Conservation (phyloP, 2,329 filamentous ascomycete species). For the Thelonectria discophora region DNA sequence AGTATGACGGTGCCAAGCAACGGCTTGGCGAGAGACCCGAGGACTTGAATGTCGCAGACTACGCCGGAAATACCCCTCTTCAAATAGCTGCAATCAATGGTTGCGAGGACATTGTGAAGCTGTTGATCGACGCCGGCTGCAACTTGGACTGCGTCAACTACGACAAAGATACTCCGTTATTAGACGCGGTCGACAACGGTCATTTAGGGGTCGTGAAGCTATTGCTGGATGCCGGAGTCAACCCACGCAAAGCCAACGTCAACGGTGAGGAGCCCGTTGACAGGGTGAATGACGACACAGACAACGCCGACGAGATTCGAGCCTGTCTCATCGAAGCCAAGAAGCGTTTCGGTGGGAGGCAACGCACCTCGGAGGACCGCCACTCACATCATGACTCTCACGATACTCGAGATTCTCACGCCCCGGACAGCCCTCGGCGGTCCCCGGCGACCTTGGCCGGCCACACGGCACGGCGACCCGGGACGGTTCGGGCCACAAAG, state of each 20-base stretch:
- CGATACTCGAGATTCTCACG: conserved; percentile 62
- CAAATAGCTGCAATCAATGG: conserved; percentile 93
- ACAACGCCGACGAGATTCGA: conserved; percentile 83
- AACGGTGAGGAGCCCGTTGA: conserved; percentile 92
- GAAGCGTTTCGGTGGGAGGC: conserved; percentile 63
- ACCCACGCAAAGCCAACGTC: conserved; percentile 90
- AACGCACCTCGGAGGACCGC: conserved; percentile 67
- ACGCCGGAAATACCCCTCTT: conserved; percentile 94
- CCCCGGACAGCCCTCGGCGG: conserved; percentile 65
- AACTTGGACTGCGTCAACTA: conserved; percentile 81
- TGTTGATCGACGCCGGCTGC: conserved; percentile 85
- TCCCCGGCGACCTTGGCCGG: conserved; percentile 58
- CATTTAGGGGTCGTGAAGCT: conserved; percentile 89
- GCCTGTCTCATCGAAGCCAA: conserved; percentile 69
- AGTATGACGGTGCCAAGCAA: conserved; percentile 79
- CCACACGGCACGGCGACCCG: conserved; percentile 58
- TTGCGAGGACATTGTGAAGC: conserved; percentile 84
- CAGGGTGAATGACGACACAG: conserved; percentile 76
- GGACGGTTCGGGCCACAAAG: conserved; percentile 68
- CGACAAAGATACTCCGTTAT: conserved; percentile 89
- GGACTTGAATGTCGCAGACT: conserved; percentile 88
- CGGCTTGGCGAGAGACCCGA: conserved; percentile 82
- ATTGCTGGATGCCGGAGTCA: conserved; percentile 85
- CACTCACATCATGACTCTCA: conserved; percentile 56
- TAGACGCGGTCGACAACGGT: conserved; percentile 96